phyloP scores from a whole-genome alignment of 2,329 filamentous ascomycete genomes.

The Ascochyta rabiei region DNA sequence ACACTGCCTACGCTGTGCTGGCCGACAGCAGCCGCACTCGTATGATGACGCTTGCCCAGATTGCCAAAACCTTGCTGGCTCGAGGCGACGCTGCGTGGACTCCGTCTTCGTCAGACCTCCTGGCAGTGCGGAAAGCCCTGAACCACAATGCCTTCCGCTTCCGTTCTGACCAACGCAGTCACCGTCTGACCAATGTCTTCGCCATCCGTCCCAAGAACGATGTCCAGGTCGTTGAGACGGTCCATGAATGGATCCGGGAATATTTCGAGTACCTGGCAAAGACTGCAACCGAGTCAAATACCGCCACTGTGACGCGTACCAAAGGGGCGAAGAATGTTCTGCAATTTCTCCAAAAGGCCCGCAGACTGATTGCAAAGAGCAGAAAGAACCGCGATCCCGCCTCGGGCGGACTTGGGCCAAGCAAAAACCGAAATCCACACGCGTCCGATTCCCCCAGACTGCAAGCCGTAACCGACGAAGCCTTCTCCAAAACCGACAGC shows the following conservation, averaged over 20 bases:
- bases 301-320: not conserved
- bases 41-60: constrained; percentile 56
- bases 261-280: constrained; percentile 57
- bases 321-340: constrained; percentile 39
- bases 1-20: constrained; percentile 56
- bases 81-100: constrained; percentile 25
- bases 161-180: constrained; percentile 57
- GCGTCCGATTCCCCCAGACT: constrained; percentile 22
- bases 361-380: constrained; percentile 47
- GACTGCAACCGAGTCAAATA: constrained; percentile 8
- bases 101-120: constrained; percentile 58
- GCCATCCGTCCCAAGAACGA: constrained; percentile 65
- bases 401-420: constrained; percentile 47
- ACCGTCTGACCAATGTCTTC: constrained; percentile 63
- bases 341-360: constrained; percentile 51
- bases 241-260: constrained; percentile 60
- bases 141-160: constrained; percentile 67
- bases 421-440: constrained; percentile 37
- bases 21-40: constrained; percentile 52
- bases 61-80: constrained; percentile 52
- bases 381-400: constrained; percentile 46
- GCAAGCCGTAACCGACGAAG: constrained; percentile 25
- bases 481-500: constrained; percentile 59
- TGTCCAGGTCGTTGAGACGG: constrained; percentile 57
- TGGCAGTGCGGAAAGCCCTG: constrained; percentile 73